phyloP scores from a whole-genome alignment of 495 filamentous ascomycete genomes.

The Pseudomonodictys pantanalensis region DNA sequence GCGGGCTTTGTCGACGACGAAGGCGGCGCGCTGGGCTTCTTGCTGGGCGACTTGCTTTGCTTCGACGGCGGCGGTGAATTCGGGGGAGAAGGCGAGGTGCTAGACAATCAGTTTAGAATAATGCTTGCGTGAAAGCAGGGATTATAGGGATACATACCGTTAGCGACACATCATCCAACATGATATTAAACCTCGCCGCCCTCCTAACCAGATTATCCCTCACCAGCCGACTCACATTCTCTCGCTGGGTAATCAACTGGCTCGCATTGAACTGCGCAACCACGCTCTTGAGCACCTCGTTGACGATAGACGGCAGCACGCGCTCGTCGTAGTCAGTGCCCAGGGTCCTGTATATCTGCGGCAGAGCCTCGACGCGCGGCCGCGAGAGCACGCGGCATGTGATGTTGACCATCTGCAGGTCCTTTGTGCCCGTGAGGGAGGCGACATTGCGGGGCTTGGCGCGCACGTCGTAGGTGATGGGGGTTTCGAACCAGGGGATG shows the following conservation, averaged over 20 bases:
- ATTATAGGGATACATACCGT: conserved; percentile 60
- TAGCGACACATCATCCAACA: conserved; percentile 93
- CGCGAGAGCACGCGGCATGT: conserved; percentile 98
- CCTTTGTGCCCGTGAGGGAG: conserved; percentile 96
- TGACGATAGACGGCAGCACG: conserved; percentile 95
- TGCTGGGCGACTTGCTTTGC: conserved; percentile 99
- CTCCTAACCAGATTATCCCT: conserved; percentile 87
- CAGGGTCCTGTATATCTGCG: conserved; percentile 93
- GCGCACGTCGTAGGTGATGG: conserved; percentile 94
- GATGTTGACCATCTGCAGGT: conserved; percentile 99
- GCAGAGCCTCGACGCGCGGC: conserved; percentile 81
- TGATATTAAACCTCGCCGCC: conserved; percentile 93
- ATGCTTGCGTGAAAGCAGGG: not conserved
- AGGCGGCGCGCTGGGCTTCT: conserved; percentile 94
- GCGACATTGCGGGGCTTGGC: conserved; percentile 95
- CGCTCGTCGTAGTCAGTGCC: conserved; percentile 96
- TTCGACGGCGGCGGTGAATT: conserved; percentile 98
- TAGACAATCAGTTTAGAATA: conserved; percentile 41
- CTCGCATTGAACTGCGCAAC: conserved; percentile 99
- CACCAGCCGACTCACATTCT: conserved; percentile 88
- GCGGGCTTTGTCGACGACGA: conserved; percentile 96
- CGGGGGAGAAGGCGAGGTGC: conserved; percentile 98
- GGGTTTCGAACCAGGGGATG: conserved; percentile 96
- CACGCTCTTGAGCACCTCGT: conserved; percentile 97
- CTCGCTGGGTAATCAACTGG: conserved; percentile 96